These are phyloP conservation scores for Harringtonia aguacate DNA, from an alignment of 2,329 filamentous ascomycete genomes.

Conservation along the genomic window DNA sequence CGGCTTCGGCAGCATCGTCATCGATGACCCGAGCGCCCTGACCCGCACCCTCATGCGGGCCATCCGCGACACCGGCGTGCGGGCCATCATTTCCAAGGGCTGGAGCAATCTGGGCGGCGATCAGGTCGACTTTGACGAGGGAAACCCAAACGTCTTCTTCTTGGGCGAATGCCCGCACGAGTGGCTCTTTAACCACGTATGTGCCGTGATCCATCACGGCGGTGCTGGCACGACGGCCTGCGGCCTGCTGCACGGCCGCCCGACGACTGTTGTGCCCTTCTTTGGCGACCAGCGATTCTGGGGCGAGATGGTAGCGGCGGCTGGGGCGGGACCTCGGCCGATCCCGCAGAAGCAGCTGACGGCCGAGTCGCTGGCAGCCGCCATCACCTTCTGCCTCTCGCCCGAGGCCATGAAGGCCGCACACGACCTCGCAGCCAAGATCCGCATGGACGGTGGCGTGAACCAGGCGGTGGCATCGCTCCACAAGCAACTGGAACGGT, in stretches of 20 bases:
- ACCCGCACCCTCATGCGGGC: slow-evolving; percentile 64
- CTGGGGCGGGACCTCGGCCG: slow-evolving; percentile 60
- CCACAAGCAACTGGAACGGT: slow-evolving; percentile 20
- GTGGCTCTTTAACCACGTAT: slow-evolving; percentile 76
- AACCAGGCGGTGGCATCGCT: slow-evolving; percentile 28
- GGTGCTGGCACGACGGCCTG: slow-evolving; percentile 85
- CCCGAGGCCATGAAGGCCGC: not conserved
- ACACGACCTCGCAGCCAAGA: slow-evolving; percentile 10
- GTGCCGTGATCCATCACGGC: slow-evolving; percentile 76
- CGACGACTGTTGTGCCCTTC: slow-evolving; percentile 77
- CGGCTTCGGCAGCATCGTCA: slow-evolving; percentile 73
- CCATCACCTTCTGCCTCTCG: slow-evolving; percentile 30
- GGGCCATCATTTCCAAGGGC: slow-evolving; percentile 75
- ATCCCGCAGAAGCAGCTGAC: slow-evolving; percentile 60
- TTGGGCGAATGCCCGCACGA: slow-evolving; percentile 79
- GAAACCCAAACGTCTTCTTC: slow-evolving; percentile 66
- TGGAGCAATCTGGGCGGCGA: slow-evolving; percentile 69
- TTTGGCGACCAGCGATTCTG: slow-evolving; percentile 80
- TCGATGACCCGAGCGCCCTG: slow-evolving; percentile 62
- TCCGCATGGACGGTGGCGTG: slow-evolving; percentile 25
- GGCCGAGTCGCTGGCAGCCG: slow-evolving; percentile 51
- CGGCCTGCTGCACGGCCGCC: slow-evolving; percentile 66
- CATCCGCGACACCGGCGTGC: slow-evolving; percentile 45
- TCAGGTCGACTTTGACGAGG: slow-evolving; percentile 42
- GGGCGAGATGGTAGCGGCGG: slow-evolving; percentile 64